phyloP scores from a whole-genome alignment of 345 rosid genomes.

The Brassica nigra region DNA sequence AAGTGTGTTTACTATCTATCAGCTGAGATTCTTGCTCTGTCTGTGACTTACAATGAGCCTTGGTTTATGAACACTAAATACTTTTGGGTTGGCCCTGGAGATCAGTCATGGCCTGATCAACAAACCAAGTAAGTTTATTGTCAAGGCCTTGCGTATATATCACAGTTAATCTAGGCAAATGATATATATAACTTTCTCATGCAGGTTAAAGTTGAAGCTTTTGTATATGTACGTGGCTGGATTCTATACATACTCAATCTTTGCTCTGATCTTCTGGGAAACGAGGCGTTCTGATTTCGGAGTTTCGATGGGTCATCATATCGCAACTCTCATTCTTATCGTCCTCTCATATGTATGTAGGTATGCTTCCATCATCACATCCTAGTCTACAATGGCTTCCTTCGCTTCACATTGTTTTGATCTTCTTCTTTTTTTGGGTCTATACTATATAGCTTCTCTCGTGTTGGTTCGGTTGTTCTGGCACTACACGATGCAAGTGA shows the following conservation, averaged over 20 bases:
- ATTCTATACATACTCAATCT: constrained; percentile 72
- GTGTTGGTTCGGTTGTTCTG: constrained; percentile 66
- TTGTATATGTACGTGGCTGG: constrained; percentile 76
- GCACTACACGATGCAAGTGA: constrained; percentile 80
- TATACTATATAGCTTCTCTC: constrained; percentile 54
- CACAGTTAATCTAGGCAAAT: neutral
- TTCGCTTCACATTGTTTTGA: constrained; percentile 9
- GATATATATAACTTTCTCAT: constrained; percentile 10
- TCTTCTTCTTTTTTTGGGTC: neutral
- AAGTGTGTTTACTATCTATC: constrained; percentile 78
- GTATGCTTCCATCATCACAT: constrained; percentile 42
- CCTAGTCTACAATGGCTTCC: neutral
- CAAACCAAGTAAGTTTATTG: constrained; percentile 65
- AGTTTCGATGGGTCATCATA: constrained; percentile 77
- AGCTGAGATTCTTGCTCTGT: constrained; percentile 66
- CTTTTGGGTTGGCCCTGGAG: constrained; percentile 87
- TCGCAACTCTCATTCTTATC: constrained; percentile 56
- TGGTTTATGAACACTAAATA: constrained; percentile 73
- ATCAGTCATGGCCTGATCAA: constrained; percentile 83
- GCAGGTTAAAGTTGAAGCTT: constrained; percentile 69
- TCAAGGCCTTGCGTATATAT: neutral
- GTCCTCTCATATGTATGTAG: constrained; percentile 65
- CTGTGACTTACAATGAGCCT: constrained; percentile 69
- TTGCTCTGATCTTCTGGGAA: constrained; percentile 86
- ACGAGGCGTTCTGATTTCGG: constrained; percentile 71